These are phyloP conservation scores for Sarocladium oryzae DNA, from an alignment of 2,329 filamentous ascomycete species.

Conservation along the genomic window DNA sequence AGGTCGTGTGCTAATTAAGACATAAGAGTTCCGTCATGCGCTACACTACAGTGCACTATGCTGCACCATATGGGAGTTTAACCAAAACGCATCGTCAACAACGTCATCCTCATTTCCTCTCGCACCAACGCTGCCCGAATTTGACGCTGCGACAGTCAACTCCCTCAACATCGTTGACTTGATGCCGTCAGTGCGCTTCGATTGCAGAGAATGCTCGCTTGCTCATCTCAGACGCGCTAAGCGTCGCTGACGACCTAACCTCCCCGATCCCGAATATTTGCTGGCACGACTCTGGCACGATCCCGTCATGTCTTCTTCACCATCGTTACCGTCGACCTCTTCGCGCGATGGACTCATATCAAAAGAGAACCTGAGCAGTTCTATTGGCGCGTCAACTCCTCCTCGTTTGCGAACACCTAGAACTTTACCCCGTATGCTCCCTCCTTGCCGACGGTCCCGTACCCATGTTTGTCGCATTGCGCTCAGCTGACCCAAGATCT, in stretches of 20 bases:
- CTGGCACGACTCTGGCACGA: background rate
- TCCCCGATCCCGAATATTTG: background rate
- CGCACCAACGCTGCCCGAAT: background rate
- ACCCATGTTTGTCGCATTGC: background rate
- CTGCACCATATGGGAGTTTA: too few relatives aligned
- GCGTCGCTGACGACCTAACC: background rate
- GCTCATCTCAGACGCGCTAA: conserved; percentile 1
- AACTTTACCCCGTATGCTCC: conserved; percentile 24
- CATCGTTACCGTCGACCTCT: background rate
- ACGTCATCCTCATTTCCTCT: background rate
- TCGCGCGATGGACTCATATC: conserved; percentile 8
- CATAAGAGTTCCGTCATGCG: background rate
- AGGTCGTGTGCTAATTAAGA: background rate
- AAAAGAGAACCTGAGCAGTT: background rate
- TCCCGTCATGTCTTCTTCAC: conserved; percentile 7
- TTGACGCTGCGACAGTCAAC: background rate
- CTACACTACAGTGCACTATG: too few relatives aligned
- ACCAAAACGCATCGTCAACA: background rate
- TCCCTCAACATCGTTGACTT: background rate
- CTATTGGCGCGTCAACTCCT: background rate
- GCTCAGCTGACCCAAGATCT: conserved; percentile 10
- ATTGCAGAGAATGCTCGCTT: conserved; percentile 3
- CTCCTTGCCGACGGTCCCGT: conserved; percentile 3
- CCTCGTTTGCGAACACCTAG: conserved; percentile 15
- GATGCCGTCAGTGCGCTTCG: background rate